A percentile compares a stretch with the other conserved stretches of the same genome.
These are phyloP conservation scores for Candida michaelii DNA, from an alignment of 805 yeast species.

Conservation along the genomic window DNA sequence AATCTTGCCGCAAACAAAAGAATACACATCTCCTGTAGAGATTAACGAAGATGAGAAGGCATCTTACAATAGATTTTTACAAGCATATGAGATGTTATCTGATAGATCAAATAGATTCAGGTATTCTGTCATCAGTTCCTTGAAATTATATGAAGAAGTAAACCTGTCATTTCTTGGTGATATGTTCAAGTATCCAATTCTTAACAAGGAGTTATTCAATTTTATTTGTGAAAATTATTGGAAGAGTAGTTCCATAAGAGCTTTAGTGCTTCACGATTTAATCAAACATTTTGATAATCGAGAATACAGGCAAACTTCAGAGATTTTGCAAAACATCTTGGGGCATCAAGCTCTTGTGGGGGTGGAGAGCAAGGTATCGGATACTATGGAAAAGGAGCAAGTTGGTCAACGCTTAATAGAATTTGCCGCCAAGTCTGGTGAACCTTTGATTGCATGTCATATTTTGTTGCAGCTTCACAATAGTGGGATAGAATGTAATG, in stretches of 20 bases:
- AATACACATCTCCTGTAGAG: neutral
- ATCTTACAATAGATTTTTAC: conserved; percentile 16
- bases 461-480: conserved; percentile 15
- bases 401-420: conserved; percentile 11
- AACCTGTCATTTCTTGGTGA: conserved; percentile 20
- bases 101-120: conserved; percentile 11
- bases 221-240: conserved; percentile 16
- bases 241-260: conserved; percentile 20
- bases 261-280: conserved; percentile 21
- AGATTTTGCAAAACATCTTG: conserved; percentile 10
- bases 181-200: conserved; percentile 18
- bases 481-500: conserved; percentile 2
- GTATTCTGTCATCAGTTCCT: conserved; percentile 17
- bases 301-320: conserved; percentile 8
- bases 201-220: conserved; percentile 19
- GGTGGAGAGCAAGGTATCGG: conserved; percentile 3
- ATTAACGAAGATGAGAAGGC: neutral
- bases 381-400: neutral
- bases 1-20: neutral
- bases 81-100: conserved; percentile 17
- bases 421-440: conserved; percentile 22
- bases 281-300: conserved; percentile 9
- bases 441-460: conserved; percentile 23
- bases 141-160: conserved; percentile 13
- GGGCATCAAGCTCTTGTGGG: conserved; percentile 4